Conservation (phyloP, 1,284 basidiomycete genomes). For the Moesziomyces globuligerus region DNA sequence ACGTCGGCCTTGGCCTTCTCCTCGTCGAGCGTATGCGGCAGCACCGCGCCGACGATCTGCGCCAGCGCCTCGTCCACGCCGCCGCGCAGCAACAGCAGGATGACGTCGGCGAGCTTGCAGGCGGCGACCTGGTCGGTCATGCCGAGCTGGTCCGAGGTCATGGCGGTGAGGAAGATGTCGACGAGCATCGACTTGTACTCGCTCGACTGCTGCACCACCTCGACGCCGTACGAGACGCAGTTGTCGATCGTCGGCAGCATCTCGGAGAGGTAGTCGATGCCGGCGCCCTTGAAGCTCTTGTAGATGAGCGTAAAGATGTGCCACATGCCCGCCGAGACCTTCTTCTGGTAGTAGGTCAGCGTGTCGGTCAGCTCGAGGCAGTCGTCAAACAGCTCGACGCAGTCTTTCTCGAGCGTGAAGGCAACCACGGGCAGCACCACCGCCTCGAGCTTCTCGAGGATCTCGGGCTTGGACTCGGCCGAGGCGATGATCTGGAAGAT, state of each 20-base stretch:
- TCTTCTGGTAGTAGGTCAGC: slow-evolving; percentile 82
- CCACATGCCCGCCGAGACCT: slow-evolving; percentile 85
- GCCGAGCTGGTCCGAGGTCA: slow-evolving; percentile 79
- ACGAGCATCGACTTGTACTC: slow-evolving; percentile 84
- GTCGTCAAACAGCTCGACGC: slow-evolving; percentile 80
- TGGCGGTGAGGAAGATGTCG: slow-evolving; percentile 83
- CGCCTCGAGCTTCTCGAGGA: slow-evolving; percentile 81
- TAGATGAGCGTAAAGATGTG: slow-evolving; percentile 84
- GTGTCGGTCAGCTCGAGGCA: slow-evolving; percentile 87
- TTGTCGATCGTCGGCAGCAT: slow-evolving; percentile 91
- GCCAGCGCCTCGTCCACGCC: slow-evolving; percentile 71
- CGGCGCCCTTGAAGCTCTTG: slow-evolving; percentile 83
- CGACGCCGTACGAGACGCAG: slow-evolving; percentile 84
- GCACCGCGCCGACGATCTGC: slow-evolving; percentile 47
- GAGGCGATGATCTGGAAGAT: slow-evolving; percentile 72
- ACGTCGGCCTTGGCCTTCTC: slow-evolving; percentile 74
- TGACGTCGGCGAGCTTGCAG: slow-evolving; percentile 84
- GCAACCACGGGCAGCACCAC: slow-evolving; percentile 81
- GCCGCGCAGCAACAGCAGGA: slow-evolving; percentile 81
- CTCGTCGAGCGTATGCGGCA: slow-evolving; percentile 44
- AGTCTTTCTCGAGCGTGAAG: slow-evolving; percentile 74
- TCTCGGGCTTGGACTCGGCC: slow-evolving; percentile 79
- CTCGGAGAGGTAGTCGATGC: slow-evolving; percentile 81
- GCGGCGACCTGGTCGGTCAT: slow-evolving; percentile 77
- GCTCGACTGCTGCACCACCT: slow-evolving; percentile 76